Percentiles rank a stretch among this genome's conserved stretches.
These are phyloP conservation scores for Geranium rotundifolium DNA, from an alignment of 345 rosid species.

Conservation along the genomic window DNA sequence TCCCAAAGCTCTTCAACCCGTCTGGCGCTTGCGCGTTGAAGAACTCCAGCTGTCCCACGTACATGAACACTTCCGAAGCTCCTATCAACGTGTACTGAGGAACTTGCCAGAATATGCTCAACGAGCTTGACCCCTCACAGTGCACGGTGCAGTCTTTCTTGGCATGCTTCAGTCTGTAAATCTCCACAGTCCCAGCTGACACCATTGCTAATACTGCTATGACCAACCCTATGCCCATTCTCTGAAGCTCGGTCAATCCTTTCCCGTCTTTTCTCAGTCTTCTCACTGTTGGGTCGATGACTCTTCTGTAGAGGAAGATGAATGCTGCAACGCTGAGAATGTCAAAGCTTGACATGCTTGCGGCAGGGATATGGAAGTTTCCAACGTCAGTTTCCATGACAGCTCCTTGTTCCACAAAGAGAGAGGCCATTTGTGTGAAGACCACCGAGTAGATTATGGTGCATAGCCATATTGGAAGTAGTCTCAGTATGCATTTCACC, in stretches of 20 bases:
- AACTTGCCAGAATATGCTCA: conserved; percentile 97
- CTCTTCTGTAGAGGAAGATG: conserved; percentile 74
- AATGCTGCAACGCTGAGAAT: conserved; percentile 80
- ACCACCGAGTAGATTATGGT: conserved; percentile 90
- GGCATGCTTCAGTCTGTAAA: conserved; percentile 62
- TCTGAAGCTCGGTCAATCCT: conserved; percentile 83
- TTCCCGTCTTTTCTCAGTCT: conserved; percentile 33
- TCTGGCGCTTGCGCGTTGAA: conserved; percentile 93
- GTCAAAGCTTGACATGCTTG: conserved; percentile 98
- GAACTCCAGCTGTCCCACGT: conserved; percentile 91
- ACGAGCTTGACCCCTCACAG: conserved; percentile 80
- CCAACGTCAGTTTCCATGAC: conserved; percentile 79
- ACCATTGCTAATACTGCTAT: conserved; percentile 88
- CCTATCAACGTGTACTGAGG: conserved; percentile 89
- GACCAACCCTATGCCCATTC: conserved; percentile 95
- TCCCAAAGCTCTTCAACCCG: conserved; percentile 88
- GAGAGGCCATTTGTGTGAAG: conserved; percentile 98
- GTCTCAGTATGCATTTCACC: conserved; percentile 88
- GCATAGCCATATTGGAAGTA: conserved; percentile 96
- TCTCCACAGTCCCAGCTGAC: conserved; percentile 78
- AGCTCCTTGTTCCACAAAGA: conserved; percentile 98
- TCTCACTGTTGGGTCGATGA: conserved; percentile 59
- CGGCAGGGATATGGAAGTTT: conserved; percentile 69
- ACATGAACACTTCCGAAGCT: conserved; percentile 99
- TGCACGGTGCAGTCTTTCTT: conserved; percentile 41